These are phyloP conservation scores for Apodospora peruviana DNA, from an alignment of 495 filamentous ascomycete species.

Conservation along the genomic window DNA sequence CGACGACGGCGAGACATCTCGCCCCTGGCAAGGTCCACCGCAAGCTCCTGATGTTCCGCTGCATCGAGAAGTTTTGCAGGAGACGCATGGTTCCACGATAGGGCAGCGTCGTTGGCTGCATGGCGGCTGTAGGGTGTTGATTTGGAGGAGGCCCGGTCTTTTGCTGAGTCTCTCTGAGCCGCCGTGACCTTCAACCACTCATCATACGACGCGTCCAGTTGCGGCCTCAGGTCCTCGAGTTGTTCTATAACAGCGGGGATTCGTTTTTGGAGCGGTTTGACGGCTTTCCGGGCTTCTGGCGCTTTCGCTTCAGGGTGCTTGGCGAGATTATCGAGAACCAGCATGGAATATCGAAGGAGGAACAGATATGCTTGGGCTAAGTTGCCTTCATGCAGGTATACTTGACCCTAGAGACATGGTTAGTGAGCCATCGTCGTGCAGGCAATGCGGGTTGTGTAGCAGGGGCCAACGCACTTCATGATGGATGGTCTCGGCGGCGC, in stretches of 20 bases:
- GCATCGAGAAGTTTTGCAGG: conserved; percentile 52
- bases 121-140: conserved; percentile 25
- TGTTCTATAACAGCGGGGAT: conserved; percentile 39
- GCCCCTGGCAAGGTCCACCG: conserved; percentile 67
- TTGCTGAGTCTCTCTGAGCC: conserved; percentile 4
- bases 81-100: conserved; percentile 37
- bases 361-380: conserved; percentile 82
- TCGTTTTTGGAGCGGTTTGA: conserved; percentile 19
- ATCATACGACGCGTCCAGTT: conserved; percentile 29
- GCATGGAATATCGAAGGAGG: conserved; percentile 71
- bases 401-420: conserved; percentile 32
- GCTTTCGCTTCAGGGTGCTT: conserved; percentile 63
- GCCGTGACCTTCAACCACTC: conserved; percentile 25
- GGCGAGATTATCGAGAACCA: conserved; percentile 57
- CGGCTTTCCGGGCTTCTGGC: conserved; percentile 23
- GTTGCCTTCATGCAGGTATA: conserved; percentile 82
- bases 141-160: conserved; percentile 3
- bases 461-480: conserved; percentile 58
- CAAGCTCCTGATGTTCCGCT: conserved; percentile 65
- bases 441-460: background rate
- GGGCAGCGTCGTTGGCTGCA: conserved; percentile 42
- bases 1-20: conserved; percentile 67
- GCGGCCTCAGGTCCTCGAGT: conserved; percentile 49
- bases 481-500: conserved; percentile 69
- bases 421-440: background rate